These are phyloP conservation scores for Helotiales sp. DNA, from an alignment of 2,329 filamentous ascomycete genomes.

Conservation along the genomic window DNA sequence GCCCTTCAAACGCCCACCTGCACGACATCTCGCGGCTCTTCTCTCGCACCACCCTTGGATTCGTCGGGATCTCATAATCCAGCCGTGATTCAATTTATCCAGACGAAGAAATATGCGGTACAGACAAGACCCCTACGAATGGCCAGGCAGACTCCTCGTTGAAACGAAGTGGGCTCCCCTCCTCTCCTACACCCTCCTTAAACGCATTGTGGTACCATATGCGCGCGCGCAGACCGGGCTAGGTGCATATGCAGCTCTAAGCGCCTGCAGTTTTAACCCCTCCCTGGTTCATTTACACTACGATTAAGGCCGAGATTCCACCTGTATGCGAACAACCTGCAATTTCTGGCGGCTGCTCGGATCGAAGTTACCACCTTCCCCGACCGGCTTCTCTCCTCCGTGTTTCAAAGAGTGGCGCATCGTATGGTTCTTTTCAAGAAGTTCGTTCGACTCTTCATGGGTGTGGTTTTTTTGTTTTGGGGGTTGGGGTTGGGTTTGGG, in stretches of 20 bases:
- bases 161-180: constrained; percentile 4
- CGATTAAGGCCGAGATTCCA: not conserved
- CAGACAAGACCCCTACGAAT: not conserved
- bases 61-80: not conserved
- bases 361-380: not conserved
- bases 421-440: not conserved
- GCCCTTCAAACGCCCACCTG: constrained; percentile 19
- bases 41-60: constrained; percentile 7
- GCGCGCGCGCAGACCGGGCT: constrained; percentile 23
- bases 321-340: constrained; percentile 1
- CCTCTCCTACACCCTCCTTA: not conserved
- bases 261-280: constrained; percentile 17
- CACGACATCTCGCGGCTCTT: constrained; percentile 22
- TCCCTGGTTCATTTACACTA: not conserved
- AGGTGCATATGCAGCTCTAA: constrained; percentile 28
- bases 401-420: not conserved
- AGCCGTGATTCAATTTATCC: constrained; percentile 11
- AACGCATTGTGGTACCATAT: constrained; percentile 9
- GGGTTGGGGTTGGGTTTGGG: not conserved
- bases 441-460: not conserved
- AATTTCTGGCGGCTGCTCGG: constrained; percentile 7
- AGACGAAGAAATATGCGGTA: constrained; percentile 12
- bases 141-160: not conserved
- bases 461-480: not conserved
- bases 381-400: not conserved